Conservation (phyloP, 768 basidiomycete species). For the Boletus insuetus region DNA sequence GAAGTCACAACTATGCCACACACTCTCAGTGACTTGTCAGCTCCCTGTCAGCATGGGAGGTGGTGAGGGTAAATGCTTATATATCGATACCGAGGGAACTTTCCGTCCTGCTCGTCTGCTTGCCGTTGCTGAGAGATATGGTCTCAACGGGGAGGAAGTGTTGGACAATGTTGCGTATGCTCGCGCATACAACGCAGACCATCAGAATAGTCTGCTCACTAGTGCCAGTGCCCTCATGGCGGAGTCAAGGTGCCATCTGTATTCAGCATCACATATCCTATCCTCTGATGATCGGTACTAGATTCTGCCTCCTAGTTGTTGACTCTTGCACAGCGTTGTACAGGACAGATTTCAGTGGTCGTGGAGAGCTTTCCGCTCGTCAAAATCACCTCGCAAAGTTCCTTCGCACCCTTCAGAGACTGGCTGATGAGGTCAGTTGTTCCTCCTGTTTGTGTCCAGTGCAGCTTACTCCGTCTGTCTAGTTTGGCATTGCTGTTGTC, state of each 20-base stretch:
- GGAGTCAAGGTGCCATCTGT: constrained; percentile 75
- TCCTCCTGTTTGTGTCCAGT: neutral
- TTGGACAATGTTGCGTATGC: constrained; percentile 99
- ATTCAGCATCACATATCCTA: constrained; percentile 13
- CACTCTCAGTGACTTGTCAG: constrained; percentile 96
- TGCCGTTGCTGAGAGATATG: constrained; percentile 92
- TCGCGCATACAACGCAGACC: constrained; percentile 97
- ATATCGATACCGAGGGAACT: constrained; percentile 98
- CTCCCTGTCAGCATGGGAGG: constrained; percentile 97
- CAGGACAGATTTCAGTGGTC: constrained; percentile 91
- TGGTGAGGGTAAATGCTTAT: constrained; percentile 97
- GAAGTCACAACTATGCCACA: constrained; percentile 97
- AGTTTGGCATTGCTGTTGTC: constrained; percentile 98
- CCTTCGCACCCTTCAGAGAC: constrained; percentile 83
- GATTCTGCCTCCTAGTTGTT: constrained; percentile 94
- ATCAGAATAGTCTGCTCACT: constrained; percentile 86
- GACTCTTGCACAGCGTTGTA: constrained; percentile 97
- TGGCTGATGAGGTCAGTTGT: constrained; percentile 87
- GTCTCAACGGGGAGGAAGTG: constrained; percentile 97
- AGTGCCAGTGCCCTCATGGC: constrained; percentile 98
- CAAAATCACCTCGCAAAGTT: constrained; percentile 97
- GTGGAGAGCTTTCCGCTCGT: constrained; percentile 91
- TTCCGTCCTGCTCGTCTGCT: constrained; percentile 95
- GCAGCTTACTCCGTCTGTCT: constrained; percentile 9
- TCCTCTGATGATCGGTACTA: constrained; percentile 31